These are phyloP conservation scores for Acer yangbiense DNA, from an alignment of 345 rosid species.

Conservation along the genomic window DNA sequence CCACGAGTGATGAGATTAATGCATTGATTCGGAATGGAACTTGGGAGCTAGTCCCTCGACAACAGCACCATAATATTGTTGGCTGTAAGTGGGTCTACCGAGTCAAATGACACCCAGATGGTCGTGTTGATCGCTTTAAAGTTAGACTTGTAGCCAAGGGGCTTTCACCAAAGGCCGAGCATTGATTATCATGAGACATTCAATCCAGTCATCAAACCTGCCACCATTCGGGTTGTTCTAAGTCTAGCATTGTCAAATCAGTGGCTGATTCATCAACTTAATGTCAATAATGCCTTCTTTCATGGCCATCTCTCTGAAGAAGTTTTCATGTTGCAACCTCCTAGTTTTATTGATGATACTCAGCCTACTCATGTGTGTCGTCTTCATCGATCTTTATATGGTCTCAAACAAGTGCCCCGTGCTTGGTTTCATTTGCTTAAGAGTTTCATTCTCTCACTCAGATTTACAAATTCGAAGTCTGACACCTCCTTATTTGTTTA, in stretches of 20 bases:
- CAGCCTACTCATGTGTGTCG: not conserved
- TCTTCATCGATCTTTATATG: too few species aligned
- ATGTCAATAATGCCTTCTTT: too few species aligned
- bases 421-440: not conserved
- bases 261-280: not conserved
- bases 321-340: constrained; percentile 12
- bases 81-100: constrained; percentile 9
- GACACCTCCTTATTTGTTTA: not conserved
- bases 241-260: not conserved
- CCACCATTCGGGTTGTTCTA: not conserved
- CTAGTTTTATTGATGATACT: not conserved
- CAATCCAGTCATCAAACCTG: not conserved
- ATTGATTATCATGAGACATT: constrained; percentile 7
- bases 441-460: not conserved
- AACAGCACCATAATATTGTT: not conserved
- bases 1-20: not conserved
- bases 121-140: too few species aligned
- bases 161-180: not conserved
- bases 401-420: not conserved
- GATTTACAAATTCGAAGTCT: not conserved
- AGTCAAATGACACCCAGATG: not conserved
- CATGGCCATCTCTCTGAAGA: not conserved
- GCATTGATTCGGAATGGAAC: not conserved
- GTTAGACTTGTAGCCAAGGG: not conserved
- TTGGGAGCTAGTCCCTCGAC: not conserved